Evolutionary conservation across 2,329 filamentous ascomycete genomes (phyloP).

Genomic region (Ambrosiella beaveri): DNA sequence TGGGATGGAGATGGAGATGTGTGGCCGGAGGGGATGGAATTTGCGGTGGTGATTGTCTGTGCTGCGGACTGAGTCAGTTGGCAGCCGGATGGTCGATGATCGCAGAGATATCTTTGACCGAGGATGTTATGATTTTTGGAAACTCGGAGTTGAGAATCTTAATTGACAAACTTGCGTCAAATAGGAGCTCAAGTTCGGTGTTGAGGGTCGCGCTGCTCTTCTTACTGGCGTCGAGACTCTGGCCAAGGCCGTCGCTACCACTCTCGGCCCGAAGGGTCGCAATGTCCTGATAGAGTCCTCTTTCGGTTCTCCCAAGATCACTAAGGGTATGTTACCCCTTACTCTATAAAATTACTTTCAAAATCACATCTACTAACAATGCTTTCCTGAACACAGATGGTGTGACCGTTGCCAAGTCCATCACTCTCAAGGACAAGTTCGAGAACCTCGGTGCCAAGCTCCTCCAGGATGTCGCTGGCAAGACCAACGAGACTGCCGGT

Average conservation of each 20-base stretch:
- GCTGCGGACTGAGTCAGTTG: background rate
- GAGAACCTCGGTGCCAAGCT: constrained; percentile 97
- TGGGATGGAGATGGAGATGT: no score
- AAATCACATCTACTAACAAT: background rate
- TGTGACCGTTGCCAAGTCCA: constrained; percentile 77
- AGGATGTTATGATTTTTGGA: background rate
- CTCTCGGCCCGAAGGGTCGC: constrained; percentile 90
- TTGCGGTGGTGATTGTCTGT: background rate
- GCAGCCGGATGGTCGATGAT: background rate
- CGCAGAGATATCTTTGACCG: no score
- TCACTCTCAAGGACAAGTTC: constrained; percentile 94
- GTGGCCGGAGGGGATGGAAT: no score
- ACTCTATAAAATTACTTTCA: background rate
- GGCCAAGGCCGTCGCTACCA: constrained; percentile 88
- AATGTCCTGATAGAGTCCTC: constrained; percentile 97
- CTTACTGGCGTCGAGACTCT: constrained; percentile 92
- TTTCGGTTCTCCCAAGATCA: constrained; percentile 98
- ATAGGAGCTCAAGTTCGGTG: constrained; percentile 95
- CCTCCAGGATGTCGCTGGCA: constrained; percentile 93
- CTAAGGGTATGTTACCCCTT: constrained; percentile 54
- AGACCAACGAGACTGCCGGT: constrained; percentile 98
- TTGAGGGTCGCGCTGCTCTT: constrained; percentile 77
- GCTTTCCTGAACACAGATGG: constrained; percentile 41
- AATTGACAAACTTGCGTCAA: constrained; percentile 6
- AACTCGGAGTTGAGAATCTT: background rate